Conservation (phyloP, 371 early-diverging fungal genomes). For the Apophysomyces elegans region DNA sequence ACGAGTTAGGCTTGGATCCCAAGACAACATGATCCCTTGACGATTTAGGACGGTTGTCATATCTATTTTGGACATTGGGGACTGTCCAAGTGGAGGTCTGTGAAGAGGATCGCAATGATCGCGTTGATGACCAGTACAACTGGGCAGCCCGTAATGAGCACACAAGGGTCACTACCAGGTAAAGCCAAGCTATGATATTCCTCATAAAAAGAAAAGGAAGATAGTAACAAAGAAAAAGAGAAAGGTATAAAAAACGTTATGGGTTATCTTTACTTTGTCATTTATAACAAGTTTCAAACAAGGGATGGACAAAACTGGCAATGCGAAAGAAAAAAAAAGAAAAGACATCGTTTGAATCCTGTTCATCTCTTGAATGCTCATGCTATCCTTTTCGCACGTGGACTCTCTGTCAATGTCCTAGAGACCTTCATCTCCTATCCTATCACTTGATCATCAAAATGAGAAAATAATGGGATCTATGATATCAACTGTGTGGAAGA, state of each 20-base stretch:
- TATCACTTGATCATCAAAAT: too few species aligned
- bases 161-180: slow-evolving; percentile 18
- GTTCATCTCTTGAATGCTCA: neutral
- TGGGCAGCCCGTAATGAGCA: slow-evolving; percentile 32
- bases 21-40: slow-evolving; percentile 19
- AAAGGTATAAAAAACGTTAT: neutral
- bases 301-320: slow-evolving; percentile 11
- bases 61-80: neutral
- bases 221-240: neutral
- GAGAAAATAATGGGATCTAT: too few species aligned
- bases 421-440: too few species aligned
- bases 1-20: slow-evolving; percentile 39
- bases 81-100: slow-evolving; percentile 20
- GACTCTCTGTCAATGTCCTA: too few species aligned
- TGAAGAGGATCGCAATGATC: slow-evolving; percentile 24
- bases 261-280: neutral
- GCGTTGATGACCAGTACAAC: slow-evolving; percentile 33
- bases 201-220: slow-evolving; percentile 6
- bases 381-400: neutral
- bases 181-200: slow-evolving; percentile 16
- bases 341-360: neutral
- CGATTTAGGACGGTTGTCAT: slow-evolving; percentile 4
- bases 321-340: neutral
- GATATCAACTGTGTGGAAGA: too few species aligned
- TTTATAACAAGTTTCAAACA: slow-evolving; percentile 6